phyloP scores from a whole-genome alignment of 1,284 basidiomycete genomes.

The Trichosporon faecale region DNA sequence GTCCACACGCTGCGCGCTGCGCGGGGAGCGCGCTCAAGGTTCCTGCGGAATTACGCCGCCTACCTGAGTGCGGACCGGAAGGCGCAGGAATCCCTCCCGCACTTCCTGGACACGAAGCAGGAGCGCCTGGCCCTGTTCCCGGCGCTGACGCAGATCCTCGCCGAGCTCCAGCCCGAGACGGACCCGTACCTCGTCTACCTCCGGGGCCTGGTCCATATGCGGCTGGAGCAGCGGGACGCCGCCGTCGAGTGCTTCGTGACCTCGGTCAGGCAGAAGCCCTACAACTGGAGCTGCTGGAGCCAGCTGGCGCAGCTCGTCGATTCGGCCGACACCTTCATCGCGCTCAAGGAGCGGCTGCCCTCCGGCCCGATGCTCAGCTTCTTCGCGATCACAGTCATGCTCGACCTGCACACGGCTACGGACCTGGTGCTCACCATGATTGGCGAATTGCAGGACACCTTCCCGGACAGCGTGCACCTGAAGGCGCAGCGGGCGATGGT shows the following conservation, averaged over 20 bases:
- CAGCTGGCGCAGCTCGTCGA: slow-evolving; percentile 75
- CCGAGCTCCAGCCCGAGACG: slow-evolving; percentile 59
- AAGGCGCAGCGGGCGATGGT: slow-evolving; percentile 80
- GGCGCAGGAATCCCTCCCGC: slow-evolving; percentile 52
- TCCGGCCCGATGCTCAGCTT: slow-evolving; percentile 55
- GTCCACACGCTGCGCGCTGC: slow-evolving; percentile 64
- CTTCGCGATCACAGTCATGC: slow-evolving; percentile 84
- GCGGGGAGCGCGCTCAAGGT: slow-evolving; percentile 67
- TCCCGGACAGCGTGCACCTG: slow-evolving; percentile 80
- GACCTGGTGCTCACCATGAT: slow-evolving; percentile 70
- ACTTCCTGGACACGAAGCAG: slow-evolving; percentile 62
- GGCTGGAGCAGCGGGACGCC: slow-evolving; percentile 72
- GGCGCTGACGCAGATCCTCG: slow-evolving; percentile 62
- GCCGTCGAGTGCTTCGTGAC: slow-evolving; percentile 77
- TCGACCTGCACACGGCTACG: slow-evolving; percentile 84
- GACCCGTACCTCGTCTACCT: slow-evolving; percentile 79
- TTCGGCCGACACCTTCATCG: slow-evolving; percentile 71
- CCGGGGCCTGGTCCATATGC: slow-evolving; percentile 74
- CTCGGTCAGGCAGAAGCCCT: slow-evolving; percentile 77
- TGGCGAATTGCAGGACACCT: slow-evolving; percentile 72
- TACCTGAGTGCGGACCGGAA: slow-evolving; percentile 61
- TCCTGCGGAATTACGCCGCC: slow-evolving; percentile 74
- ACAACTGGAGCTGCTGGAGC: slow-evolving; percentile 95
- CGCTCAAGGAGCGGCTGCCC: slow-evolving; percentile 49
- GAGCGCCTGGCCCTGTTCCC: slow-evolving; percentile 64